Evolutionary conservation across 1,139 yeast species (phyloP).

Genomic region (Taphrina betulina): DNA sequence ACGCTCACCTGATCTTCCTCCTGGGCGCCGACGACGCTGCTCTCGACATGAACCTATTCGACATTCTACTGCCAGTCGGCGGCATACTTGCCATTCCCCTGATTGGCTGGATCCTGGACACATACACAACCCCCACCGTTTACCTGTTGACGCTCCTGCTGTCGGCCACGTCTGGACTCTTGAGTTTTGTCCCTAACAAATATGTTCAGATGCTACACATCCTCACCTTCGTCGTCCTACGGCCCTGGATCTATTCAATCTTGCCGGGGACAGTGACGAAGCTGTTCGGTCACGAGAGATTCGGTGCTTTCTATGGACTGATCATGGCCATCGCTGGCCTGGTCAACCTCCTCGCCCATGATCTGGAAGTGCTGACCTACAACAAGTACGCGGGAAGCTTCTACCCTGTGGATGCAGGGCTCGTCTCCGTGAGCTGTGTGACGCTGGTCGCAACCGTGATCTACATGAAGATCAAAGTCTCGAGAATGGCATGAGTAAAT

Average conservation of each 20-base stretch:
- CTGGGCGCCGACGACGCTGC: conserved; percentile 31
- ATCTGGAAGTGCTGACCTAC: conserved; percentile 12
- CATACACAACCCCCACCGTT: conserved; percentile 63
- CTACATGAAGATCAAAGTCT: conserved; percentile 2
- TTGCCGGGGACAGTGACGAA: conserved; percentile 89
- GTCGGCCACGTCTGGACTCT: conserved; percentile 63
- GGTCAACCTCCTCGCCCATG: conserved; percentile 53
- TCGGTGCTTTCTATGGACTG: conserved; percentile 89
- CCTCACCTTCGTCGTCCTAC: conserved; percentile 67
- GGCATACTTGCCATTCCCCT: conserved; percentile 63
- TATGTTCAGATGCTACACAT: conserved; percentile 62
- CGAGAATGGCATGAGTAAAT: no score
- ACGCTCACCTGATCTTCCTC: conserved; percentile 6
- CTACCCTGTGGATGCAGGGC: conserved; percentile 5
- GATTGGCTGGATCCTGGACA: conserved; percentile 78
- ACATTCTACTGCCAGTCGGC: conserved; percentile 54
- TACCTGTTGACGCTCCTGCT: conserved; percentile 55
- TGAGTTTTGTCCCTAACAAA: conserved; percentile 55
- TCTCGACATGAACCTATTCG: conserved; percentile 54
- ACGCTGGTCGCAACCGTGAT: background rate
- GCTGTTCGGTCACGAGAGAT: conserved; percentile 87
- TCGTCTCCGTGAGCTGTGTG: background rate
- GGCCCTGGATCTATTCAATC: conserved; percentile 91
- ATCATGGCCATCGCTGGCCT: conserved; percentile 78
- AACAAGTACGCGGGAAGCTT: background rate